Base-by-base conservation (phyloP, 1,284 basidiomycete genomes). In the Cutaneotrichosporon spelunceum region DNA sequence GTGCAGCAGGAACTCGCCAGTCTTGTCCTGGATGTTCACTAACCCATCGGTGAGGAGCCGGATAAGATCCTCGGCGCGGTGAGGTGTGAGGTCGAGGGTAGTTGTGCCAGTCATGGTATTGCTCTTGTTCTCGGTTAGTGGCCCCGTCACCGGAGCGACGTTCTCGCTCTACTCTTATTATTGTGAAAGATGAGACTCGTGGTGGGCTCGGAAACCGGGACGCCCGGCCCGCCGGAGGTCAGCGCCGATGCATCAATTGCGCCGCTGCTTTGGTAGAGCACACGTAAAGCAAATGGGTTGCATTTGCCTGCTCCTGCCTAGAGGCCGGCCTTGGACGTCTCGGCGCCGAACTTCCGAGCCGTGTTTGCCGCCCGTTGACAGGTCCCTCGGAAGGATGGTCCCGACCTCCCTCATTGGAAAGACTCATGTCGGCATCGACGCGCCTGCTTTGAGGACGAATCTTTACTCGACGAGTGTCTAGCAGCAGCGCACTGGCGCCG, bases 1-100 rank as follows among this genome's bases (percentile, higher is more conserved):
- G 11, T 80, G 78, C 67, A 86, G 74, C 27, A 87, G 74, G 72
- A 85, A 86, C 71, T 84, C 81, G 47, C 85, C 85, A 3, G 81
- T 83, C 63, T 81, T 80, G 73, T 87, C 85, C 64, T 83, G 81
- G 75, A 86, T 86, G 67, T 85, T 84, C 53, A 86, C 83, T 13
- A 86, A 79, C 36, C 84, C 85, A 59, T 84, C 75, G 39, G 85
- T 84, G 56, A 86, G 74, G 54, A 77, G 81, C 24, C 78, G 73
- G 64, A 86, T 83, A 48, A 78, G 70, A 62, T 72, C 65, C 56
- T 72, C 71, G 13, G 74, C 72, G 47, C 64, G 59, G 23, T 70
- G 62, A 33, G 57, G 45, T 5, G 68, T 70, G 36, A 74, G 62
- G 44, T 53, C n/a, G 16, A 55, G 53, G 19, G 24, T 49, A 13